A percentile compares a stretch with the other conserved stretches of the same genome.
These are phyloP conservation scores for Yamadazyma atmosphaerica DNA, from an alignment of 1,139 yeast species.

Conservation along the genomic window DNA sequence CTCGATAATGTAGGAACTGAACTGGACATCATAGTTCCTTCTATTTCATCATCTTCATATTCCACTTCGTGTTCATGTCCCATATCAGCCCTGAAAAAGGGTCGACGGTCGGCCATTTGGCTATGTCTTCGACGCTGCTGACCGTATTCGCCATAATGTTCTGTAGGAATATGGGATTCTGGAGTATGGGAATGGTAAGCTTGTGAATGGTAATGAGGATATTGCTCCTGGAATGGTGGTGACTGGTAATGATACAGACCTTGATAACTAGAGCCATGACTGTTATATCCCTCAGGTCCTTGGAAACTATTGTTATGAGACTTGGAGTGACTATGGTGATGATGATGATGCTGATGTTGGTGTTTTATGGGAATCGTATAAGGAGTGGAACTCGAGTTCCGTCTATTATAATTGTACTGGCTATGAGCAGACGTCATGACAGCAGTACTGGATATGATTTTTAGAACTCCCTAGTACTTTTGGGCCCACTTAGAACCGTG, in stretches of 20 bases:
- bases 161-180: neutral
- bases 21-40: conserved; percentile 20
- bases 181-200: too few relatives aligned
- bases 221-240: neutral
- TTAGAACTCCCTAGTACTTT: neutral
- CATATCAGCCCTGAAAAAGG: neutral
- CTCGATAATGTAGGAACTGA: conserved; percentile 58
- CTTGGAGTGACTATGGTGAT: conserved; percentile 7
- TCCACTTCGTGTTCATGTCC: conserved; percentile 4
- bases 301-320: conserved; percentile 7
- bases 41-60: conserved; percentile 6
- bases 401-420: conserved; percentile 33
- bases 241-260: neutral
- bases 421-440: conserved; percentile 26
- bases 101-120: conserved; percentile 1
- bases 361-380: conserved; percentile 36
- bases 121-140: conserved; percentile 1
- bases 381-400: conserved; percentile 33
- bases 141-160: neutral
- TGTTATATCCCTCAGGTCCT: too few relatives aligned
- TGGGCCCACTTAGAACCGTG: too few relatives aligned
- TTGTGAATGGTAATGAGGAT: neutral
- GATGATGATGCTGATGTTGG: conserved; percentile 20
- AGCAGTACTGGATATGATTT: too few relatives aligned
- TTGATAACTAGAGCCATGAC: neutral